Evolutionary conservation across 148 eudicot genomes (phyloP), one percentile per base, ranked within the genome.

Genomic region (Vaccinium darrowii): DNA sequence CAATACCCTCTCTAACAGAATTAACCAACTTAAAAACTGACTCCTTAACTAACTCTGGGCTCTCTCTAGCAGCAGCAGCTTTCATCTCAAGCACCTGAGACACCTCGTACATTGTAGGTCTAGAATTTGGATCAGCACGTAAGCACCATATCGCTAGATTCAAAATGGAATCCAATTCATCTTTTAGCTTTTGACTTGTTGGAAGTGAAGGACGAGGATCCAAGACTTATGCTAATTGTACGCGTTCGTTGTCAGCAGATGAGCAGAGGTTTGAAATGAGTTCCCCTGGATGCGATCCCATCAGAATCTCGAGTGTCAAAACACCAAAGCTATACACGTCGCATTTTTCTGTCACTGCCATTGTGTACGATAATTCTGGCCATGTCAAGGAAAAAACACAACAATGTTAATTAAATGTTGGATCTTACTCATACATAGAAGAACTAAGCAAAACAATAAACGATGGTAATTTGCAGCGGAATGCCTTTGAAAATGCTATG

Each of bases 1-100:
- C n/a, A n/a, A n/a, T n/a, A n/a, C n/a, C 16, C 60, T 15, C 5
- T n/a, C n/a, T n/a, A n/a, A n/a, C n/a, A n/a, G n/a, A n/a, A n/a
- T n/a, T n/a, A n/a, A n/a, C n/a, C n/a, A n/a, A n/a, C n/a, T n/a
- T n/a, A n/a, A n/a, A n/a, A n/a, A n/a, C n/a, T n/a, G n/a, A 13
- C 60, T 56, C 13, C 16, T 14, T 56, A 56, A 56, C 60, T 2
- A 56, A 56, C 21, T 56, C 18, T 56, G 60, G 60, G 14, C 60
- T 3, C 60, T 56, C 16, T 16, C 16, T n/a, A 18, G 12, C 12
- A 63, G 3, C 25, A 1, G 30, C 30, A 6, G 25, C 25, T 6
- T 65, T 65, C 27, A 65, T 21, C 19, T 65, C 71, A 65, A 65
- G 71, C 71, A 65, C 27, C 71, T 65, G 71, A 65, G 71, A 65